Conservation (phyloP, 116 monocot genomes). For the Dioscorea cayenensis region DNA sequence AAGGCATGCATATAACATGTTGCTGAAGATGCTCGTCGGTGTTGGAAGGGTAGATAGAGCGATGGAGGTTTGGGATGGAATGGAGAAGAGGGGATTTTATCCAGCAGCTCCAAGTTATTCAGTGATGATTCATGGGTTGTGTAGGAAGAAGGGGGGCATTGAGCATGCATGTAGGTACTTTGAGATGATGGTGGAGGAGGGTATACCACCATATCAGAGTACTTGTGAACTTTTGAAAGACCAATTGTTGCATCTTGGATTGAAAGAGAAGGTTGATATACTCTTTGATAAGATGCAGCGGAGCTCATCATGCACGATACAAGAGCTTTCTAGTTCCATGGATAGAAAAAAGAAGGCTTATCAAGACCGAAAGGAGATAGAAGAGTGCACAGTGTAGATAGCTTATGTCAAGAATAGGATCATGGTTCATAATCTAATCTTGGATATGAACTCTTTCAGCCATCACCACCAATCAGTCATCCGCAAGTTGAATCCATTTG, state of each 20-base stretch:
- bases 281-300: slow-evolving; percentile 50
- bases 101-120: slow-evolving; percentile 64
- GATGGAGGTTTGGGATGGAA: slow-evolving; percentile 76
- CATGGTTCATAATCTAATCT: too few relatives aligned
- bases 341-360: neutral
- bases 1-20: slow-evolving; percentile 79
- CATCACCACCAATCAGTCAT: too few relatives aligned
- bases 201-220: slow-evolving; percentile 74
- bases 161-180: slow-evolving; percentile 62
- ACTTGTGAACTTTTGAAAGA: slow-evolving; percentile 72
- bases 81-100: slow-evolving; percentile 56
- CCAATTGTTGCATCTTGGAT: slow-evolving; percentile 33
- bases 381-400: neutral
- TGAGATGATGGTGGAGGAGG: slow-evolving; percentile 86
- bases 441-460: too few relatives aligned
- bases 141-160: slow-evolving; percentile 61
- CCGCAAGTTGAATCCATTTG: too few relatives aligned
- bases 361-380: neutral
- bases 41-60: slow-evolving; percentile 68
- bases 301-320: slow-evolving; percentile 65
- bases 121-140: slow-evolving; percentile 87
- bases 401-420: neutral
- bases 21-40: slow-evolving; percentile 82
- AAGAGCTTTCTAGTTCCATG: slow-evolving; percentile 58
- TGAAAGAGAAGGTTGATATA: slow-evolving; percentile 36